Conservation (phyloP, 257 asterid species). For the Scutellaria barbata region DNA sequence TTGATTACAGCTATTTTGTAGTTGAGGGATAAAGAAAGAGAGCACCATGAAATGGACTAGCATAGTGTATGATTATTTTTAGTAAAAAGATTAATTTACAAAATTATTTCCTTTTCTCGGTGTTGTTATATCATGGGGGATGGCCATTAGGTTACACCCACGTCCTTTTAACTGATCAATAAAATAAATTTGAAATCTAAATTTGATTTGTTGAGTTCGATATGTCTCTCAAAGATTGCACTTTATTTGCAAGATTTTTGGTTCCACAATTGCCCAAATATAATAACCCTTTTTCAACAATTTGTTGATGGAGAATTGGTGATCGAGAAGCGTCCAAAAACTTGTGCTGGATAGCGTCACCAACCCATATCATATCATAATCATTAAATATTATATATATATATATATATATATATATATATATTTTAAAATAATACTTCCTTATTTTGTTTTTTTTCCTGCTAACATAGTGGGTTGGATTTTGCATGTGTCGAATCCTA, state of each 20-base stretch:
- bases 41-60: constrained; percentile 27
- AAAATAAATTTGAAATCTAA: neutral
- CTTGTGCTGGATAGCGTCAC: constrained; percentile 15
- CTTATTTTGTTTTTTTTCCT: too few species aligned
- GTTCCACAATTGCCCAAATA: constrained; percentile 31
- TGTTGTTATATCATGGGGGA: neutral
- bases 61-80: constrained; percentile 23
- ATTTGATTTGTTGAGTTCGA: constrained; percentile 1
- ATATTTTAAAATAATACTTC: too few species aligned
- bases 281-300: neutral
- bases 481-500: too few species aligned
- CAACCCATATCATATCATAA: neutral
- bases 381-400: neutral
- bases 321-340: constrained; percentile 32
- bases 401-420: too few species aligned
- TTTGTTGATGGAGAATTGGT: constrained; percentile 33
- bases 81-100: neutral
- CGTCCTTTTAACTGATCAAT: constrained; percentile 5
- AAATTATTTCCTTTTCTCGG: neutral
- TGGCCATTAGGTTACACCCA: constrained; percentile 30
- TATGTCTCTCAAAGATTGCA: constrained; percentile 19
- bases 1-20: constrained; percentile 43
- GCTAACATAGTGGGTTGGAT: too few species aligned
- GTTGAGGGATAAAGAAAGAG: neutral
- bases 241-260: constrained; percentile 29